A percentile compares a stretch with the other conserved stretches of the same genome.
phyloP scores from a whole-genome alignment of 768 basidiomycete genomes.

The Porphyrellus cyaneotinctus region DNA sequence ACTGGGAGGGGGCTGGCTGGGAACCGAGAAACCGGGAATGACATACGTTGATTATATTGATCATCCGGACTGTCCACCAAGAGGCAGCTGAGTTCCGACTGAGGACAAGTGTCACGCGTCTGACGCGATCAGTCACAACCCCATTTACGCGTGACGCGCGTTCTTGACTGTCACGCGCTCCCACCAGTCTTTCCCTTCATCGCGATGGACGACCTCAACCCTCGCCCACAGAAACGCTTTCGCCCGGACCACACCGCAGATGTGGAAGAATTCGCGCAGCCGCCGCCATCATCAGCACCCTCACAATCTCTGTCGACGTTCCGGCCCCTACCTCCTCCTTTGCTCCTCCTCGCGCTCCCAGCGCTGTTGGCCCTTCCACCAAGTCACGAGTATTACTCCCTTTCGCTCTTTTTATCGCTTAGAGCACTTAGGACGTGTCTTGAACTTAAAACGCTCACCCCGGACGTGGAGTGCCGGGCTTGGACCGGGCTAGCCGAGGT shows the following conservation, averaged over 20 bases:
- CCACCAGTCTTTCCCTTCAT: slow-evolving; percentile 3
- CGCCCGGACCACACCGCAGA: slow-evolving; percentile 18
- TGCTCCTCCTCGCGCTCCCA: slow-evolving; percentile 61
- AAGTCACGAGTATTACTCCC: slow-evolving; percentile 49
- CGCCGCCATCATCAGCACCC: not conserved
- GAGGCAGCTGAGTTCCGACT: too few species aligned
- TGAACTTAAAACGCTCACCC: slow-evolving; percentile 44
- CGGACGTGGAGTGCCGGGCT: slow-evolving; percentile 62
- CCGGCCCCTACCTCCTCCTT: slow-evolving; percentile 37
- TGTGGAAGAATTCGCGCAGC: not conserved
- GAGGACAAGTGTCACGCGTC: too few species aligned
- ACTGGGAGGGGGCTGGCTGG: too few species aligned
- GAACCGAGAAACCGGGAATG: too few species aligned
- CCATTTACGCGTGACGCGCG: slow-evolving; percentile 29
- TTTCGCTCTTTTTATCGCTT: slow-evolving; percentile 54
- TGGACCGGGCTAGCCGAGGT: slow-evolving; percentile 69
- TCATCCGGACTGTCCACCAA: too few species aligned
- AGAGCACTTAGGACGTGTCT: slow-evolving; percentile 56
- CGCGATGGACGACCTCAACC: slow-evolving; percentile 27
- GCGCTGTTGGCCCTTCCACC: slow-evolving; percentile 61
- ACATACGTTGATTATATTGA: too few species aligned
- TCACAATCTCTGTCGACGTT: slow-evolving; percentile 12
- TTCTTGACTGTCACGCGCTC: slow-evolving; percentile 9
- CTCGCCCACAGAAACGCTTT: slow-evolving; percentile 35
- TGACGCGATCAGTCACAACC: slow-evolving; percentile 30